Base-by-base conservation (phyloP, 768 basidiomycete genomes). In the Boletellus sp. region DNA sequence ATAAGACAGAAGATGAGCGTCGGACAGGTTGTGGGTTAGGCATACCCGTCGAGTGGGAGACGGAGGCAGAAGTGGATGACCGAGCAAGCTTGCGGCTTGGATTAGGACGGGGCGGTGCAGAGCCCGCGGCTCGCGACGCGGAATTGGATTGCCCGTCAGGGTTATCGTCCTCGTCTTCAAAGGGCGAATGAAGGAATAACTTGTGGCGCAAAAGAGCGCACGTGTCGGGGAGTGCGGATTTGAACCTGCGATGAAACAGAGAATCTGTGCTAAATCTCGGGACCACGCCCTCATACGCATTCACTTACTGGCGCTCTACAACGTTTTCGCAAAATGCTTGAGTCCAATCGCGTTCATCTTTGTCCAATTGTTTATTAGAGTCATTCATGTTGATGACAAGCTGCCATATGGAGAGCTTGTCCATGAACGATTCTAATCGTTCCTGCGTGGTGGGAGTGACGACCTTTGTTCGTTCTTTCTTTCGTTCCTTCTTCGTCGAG, bases 331-430 rank as follows among this genome's bases (percentile, higher is more conserved):
- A 84, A 60, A 90, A 90, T 1, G 62, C 52, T 62, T 90, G 90
- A 69, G 80, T 82, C 88, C 89, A 90, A 57, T 92, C 88, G 2
- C 72, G 70, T 33, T 75, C 70, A 17, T 73, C 61, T 7, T 54
- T 47, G 13, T 53, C 35, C 17, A 39, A 45, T 4, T n/a, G 42
- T 22, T 46, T 58, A n/a, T 48, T 35, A 20, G 70, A 63, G 12
- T 78, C 59, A 4, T 71, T 67, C 49, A 85, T 63, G 31, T 65
- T 60, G 4, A 52, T 54, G 54, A 73, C 65, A 19, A 90, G 77
- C 59, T 90, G 89, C 86, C 87, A 88, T 69, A 78, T 81, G 4
- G 84, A 85, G 7, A 91, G 65, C 59, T 83, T 87, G 66, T 90
- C 88, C 84, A 89, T 87, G 65, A 85, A 83, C 1, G 73, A 71